Percentiles rank a stretch among this genome's conserved stretches.
Conservation (phyloP, 2,329 filamentous ascomycete species). For the Colletotrichum agaves region DNA sequence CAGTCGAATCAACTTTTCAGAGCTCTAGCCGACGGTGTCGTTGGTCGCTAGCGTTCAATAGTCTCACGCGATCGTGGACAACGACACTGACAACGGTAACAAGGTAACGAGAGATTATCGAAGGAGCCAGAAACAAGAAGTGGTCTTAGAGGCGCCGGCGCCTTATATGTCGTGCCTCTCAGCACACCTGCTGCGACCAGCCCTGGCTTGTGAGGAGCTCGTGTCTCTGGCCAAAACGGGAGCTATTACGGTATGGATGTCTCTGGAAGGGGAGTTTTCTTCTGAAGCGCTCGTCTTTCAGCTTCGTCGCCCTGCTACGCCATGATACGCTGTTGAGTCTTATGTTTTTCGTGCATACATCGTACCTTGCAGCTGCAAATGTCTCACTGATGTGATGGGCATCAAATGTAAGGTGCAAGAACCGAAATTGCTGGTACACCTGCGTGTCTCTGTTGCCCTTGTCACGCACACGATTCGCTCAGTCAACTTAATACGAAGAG, state of each 20-base stretch:
- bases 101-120: background rate
- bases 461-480: too few species aligned
- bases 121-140: background rate
- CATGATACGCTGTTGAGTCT: constrained; percentile 9
- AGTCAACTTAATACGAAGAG: too few species aligned
- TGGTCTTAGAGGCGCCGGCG: background rate
- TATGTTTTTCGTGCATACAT: background rate
- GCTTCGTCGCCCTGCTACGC: constrained; percentile 2
- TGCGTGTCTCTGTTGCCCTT: too few species aligned
- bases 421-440: too few species aligned
- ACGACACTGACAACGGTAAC: background rate
- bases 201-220: background rate
- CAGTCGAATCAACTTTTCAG: background rate
- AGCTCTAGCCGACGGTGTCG: background rate
- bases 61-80: background rate
- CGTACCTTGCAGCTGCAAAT: constrained; percentile 14
- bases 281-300: constrained; percentile 4
- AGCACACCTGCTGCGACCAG: background rate
- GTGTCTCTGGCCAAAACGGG: constrained; percentile 5
- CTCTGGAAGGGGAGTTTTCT: background rate
- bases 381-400: background rate
- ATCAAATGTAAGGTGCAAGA: background rate
- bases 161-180: constrained; percentile 2
- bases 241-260: background rate
- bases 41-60: constrained; percentile 1